A percentile compares a stretch with the other conserved stretches of the same genome.
These are phyloP conservation scores for Cymbopogon flexuosus DNA, from an alignment of 202 grass and related monocot genomes.

Conservation along the genomic window DNA sequence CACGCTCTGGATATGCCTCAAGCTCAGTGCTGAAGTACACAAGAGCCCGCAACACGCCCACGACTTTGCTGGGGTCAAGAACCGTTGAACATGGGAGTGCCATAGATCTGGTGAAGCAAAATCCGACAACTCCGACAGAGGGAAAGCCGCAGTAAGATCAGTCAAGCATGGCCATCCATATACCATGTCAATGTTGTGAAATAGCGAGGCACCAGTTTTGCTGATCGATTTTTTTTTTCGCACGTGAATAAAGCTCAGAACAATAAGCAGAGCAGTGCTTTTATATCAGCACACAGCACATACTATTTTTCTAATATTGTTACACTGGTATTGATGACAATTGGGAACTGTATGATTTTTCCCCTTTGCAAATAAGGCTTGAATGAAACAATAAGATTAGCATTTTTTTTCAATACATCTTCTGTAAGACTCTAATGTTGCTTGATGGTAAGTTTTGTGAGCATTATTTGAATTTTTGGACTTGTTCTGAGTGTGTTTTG, in stretches of 20 bases:
- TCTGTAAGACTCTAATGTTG: not conserved
- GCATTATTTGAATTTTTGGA: not conserved
- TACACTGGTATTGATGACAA: conserved; percentile 1
- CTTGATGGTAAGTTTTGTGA: not conserved
- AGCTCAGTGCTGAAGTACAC: conserved; percentile 34
- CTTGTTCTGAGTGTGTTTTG: not conserved
- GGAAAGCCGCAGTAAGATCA: conserved; percentile 8
- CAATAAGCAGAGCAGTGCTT: conserved; percentile 8
- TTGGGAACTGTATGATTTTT: not conserved
- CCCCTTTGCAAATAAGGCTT: conserved; percentile 18
- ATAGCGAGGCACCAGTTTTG: not conserved
- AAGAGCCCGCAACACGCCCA: conserved; percentile 32
- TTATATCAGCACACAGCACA: not conserved
- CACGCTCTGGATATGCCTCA: conserved; percentile 8
- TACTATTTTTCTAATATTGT: not conserved
- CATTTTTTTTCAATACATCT: not conserved
- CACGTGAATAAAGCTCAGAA: conserved; percentile 34
- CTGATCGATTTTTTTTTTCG: not conserved
- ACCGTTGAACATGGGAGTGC: conserved; percentile 2
- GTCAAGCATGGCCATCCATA: not conserved
- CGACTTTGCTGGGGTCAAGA: conserved; percentile 6
- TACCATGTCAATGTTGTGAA: not conserved
- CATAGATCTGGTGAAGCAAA: conserved; percentile 5
- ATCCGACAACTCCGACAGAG: not conserved
- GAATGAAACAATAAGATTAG: conserved; percentile 8